Conservation (phyloP, 768 basidiomycete genomes). For the Pseudohyphozyma bogoriensis region DNA sequence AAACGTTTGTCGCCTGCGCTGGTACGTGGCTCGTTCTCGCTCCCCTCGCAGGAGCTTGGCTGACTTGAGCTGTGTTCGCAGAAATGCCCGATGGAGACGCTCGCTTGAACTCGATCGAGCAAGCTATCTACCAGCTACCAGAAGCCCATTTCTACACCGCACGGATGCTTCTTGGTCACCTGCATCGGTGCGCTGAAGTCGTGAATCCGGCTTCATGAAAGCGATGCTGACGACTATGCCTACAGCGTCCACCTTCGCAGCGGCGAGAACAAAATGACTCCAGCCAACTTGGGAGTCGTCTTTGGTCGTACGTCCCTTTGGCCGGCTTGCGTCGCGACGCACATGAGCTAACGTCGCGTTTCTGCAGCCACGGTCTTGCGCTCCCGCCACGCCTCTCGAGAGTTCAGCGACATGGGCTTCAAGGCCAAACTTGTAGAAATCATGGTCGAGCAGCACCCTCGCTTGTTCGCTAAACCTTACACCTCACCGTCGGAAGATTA, state of each 20-base stretch:
- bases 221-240: neutral
- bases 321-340: no score
- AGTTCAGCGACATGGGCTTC: conserved; percentile 96
- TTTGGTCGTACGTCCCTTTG: conserved; percentile 91
- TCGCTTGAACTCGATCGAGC: conserved; percentile 45
- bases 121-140: conserved; percentile 67
- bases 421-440: conserved; percentile 89
- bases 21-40: conserved; percentile 38
- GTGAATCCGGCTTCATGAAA: neutral
- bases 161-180: conserved; percentile 69
- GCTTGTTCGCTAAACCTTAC: conserved; percentile 9
- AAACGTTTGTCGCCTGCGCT: conserved; percentile 71
- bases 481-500: neutral
- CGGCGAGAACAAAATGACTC: conserved; percentile 80
- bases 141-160: conserved; percentile 80
- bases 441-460: conserved; percentile 66
- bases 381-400: conserved; percentile 70
- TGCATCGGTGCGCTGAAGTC: conserved; percentile 75
- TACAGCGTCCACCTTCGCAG: conserved; percentile 54
- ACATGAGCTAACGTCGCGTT: neutral
- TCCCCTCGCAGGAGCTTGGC: neutral
- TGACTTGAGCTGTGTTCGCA: neutral
- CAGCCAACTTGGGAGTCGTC: conserved; percentile 89
- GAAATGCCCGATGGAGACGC: conserved; percentile 24
- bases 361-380: conserved; percentile 1